These are phyloP conservation scores for Centrapalus pauciflorus DNA, from an alignment of 129 eudicot species.

Conservation along the genomic window DNA sequence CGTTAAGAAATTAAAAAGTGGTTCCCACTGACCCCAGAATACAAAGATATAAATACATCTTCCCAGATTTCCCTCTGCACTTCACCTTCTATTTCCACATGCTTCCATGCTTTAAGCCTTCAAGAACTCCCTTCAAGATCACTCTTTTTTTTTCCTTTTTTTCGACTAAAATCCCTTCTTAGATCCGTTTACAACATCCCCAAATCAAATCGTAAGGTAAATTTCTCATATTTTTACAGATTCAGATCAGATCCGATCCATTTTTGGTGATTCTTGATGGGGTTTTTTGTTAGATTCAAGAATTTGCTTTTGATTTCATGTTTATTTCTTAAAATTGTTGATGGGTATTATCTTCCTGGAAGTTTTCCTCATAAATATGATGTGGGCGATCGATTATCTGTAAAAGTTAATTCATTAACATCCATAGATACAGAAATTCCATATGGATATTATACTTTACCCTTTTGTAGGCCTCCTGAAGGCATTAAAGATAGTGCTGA, in stretches of 20 bases:
- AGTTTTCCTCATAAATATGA: slow-evolving; percentile 30
- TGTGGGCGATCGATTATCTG: slow-evolving; percentile 22
- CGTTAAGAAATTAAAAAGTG: slow-evolving; percentile 19
- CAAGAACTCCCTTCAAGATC: slow-evolving; percentile 6
- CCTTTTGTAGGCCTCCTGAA: slow-evolving; percentile 29
- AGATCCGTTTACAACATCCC: neutral
- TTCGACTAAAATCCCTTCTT: neutral
- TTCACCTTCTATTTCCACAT: slow-evolving; percentile 12
- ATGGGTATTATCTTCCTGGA: slow-evolving; percentile 40
- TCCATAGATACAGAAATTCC: slow-evolving; percentile 42
- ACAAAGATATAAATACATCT: slow-evolving; percentile 25
- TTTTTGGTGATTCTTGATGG: slow-evolving; percentile 24
- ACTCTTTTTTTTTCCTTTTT: slow-evolving; percentile 1
- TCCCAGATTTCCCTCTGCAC: slow-evolving; percentile 2
- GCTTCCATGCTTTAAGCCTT: slow-evolving; percentile 1
- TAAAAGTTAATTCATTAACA: slow-evolving; percentile 35
- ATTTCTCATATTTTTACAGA: neutral
- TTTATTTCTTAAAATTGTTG: slow-evolving; percentile 8
- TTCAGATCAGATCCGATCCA: slow-evolving; percentile 17
- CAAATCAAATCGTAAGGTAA: slow-evolving; percentile 17
- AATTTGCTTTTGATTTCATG: slow-evolving; percentile 6
- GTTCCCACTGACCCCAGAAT: slow-evolving; percentile 17
- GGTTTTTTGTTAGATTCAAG: slow-evolving; percentile 9
- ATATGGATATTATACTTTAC: slow-evolving; percentile 29
- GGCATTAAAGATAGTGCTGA: slow-evolving; percentile 35